Conservation (phyloP, 1,284 basidiomycete species). For the Amylostereum areolatum region DNA sequence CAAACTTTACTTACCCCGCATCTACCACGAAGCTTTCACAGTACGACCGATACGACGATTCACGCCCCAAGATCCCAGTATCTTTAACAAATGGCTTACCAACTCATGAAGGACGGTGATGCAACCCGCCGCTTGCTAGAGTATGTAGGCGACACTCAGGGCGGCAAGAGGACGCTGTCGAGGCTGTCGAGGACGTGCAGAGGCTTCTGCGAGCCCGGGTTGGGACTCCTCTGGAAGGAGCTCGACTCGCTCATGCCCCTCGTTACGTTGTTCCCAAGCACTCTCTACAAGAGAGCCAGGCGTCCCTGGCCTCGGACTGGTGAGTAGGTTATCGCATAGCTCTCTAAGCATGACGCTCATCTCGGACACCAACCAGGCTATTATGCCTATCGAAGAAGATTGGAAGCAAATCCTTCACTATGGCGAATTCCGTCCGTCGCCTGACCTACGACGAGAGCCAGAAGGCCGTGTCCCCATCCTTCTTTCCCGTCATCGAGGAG, state of each 20-base stretch:
- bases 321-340: slow-evolving; percentile 32
- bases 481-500: slow-evolving; percentile 62
- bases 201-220: slow-evolving; percentile 63
- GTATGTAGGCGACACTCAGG: slow-evolving; percentile 58
- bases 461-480: slow-evolving; percentile 52
- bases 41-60: slow-evolving; percentile 27
- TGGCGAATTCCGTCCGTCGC: slow-evolving; percentile 54
- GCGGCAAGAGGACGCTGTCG: slow-evolving; percentile 36
- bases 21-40: slow-evolving; percentile 13
- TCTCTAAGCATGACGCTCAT: slow-evolving; percentile 5
- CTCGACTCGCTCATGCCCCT: slow-evolving; percentile 69
- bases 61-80: slow-evolving; percentile 37
- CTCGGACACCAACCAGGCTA: slow-evolving; percentile 35
- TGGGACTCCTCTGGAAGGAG: slow-evolving; percentile 69
- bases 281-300: slow-evolving; percentile 58
- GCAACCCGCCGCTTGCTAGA: slow-evolving; percentile 59
- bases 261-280: slow-evolving; percentile 60
- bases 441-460: slow-evolving; percentile 63
- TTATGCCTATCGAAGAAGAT: slow-evolving; percentile 54
- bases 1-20: slow-evolving; percentile 22
- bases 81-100: slow-evolving; percentile 46
- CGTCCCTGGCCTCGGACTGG: slow-evolving; percentile 68
- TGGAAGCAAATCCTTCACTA: slow-evolving; percentile 62
- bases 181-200: slow-evolving; percentile 69
- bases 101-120: slow-evolving; percentile 59